Percentiles rank a stretch among this genome's conserved stretches.
Conservation (phyloP, 164 flowering plant genomes). For the Pachysandra terminalis region DNA sequence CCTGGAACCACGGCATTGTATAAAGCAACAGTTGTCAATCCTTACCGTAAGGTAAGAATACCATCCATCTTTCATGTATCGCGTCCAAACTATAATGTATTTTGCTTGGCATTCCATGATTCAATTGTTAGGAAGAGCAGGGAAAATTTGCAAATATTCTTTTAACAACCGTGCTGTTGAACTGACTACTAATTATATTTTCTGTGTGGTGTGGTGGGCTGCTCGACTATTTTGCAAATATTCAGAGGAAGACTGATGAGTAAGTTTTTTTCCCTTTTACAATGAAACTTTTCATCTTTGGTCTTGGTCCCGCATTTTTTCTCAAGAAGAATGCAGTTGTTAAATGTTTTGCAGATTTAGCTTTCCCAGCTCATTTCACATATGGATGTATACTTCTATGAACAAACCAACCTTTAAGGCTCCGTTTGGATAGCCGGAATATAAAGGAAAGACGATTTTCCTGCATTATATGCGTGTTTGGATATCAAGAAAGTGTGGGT, state of each 20-base stretch:
- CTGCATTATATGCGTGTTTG: no score
- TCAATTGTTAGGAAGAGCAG: no score
- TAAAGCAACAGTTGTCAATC: slow-evolving; percentile 87
- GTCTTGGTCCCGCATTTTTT: background rate
- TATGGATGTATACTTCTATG: no score
- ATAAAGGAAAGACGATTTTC: no score
- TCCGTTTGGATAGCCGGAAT: no score
- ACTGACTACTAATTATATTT: slow-evolving; percentile 20
- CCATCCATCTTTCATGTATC: background rate
- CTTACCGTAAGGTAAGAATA: slow-evolving; percentile 64
- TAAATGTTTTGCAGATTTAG: background rate
- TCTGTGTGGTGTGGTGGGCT: slow-evolving; percentile 18
- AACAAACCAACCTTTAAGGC: no score
- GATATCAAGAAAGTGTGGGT: no score
- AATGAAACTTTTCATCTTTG: slow-evolving; percentile 3
- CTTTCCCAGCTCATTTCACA: no score
- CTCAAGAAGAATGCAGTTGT: background rate
- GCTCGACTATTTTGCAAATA: slow-evolving; percentile 13
- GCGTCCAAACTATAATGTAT: background rate
- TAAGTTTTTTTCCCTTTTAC: slow-evolving; percentile 43
- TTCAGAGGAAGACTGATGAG: slow-evolving; percentile 90
- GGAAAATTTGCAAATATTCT: background rate
- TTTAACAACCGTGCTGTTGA: background rate
- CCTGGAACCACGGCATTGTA: slow-evolving; percentile 93
- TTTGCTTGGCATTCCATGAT: background rate